Base-by-base conservation (phyloP, 2,329 filamentous ascomycete species). In the Beauveria caledonica region DNA sequence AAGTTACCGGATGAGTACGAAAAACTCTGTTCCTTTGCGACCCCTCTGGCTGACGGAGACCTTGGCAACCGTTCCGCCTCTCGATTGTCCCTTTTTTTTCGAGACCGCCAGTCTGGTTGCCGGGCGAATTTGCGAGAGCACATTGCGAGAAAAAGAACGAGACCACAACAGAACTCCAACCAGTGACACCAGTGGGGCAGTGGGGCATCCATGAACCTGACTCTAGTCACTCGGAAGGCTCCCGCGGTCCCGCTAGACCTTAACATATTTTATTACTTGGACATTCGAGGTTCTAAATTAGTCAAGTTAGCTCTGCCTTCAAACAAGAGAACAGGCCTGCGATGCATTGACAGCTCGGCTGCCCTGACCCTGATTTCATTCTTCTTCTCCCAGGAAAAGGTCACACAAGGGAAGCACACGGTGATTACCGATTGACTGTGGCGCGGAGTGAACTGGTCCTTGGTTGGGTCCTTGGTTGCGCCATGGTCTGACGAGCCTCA, bases 341-440 rank as follows among this genome's bases (percentile, higher is more conserved):
- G 36, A 42, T 53, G 51, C 36, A 9, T 33, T 53, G 50, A 19
- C 49, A 51, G 29, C n/a, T 19, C 49, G 27, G 36, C 19, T 53
- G 51, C 21, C 33, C 21, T 9, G 23, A 25, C 15, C 21, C 33
- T 42, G 51, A 40, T 40, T 40, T 15, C n/a, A 17, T 15, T 19
- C 21, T 19, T 19, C 17, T 15, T 11, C 21, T 27, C 21, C 33
- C 51, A 33, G 39, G 44, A 44, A 17, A 17, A 40, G n/a, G 36
- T 25, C 33, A n/a, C 17, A 3, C 6, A 27, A 57, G 44, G 19
- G 29, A 19, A 39, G 33, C 44, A 23, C 45, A 50, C 36, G 55
- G 55, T 58, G 36, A 58, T 58, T 50, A 58, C 46, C 55, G 36
- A 42, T 42, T 42, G 19, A 39, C 55, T 42, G 55, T 50, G 55